Percentiles rank a stretch among this genome's conserved stretches.
phyloP scores from a whole-genome alignment of 768 basidiomycete species.

The Candolleomyces aberdarensis region DNA sequence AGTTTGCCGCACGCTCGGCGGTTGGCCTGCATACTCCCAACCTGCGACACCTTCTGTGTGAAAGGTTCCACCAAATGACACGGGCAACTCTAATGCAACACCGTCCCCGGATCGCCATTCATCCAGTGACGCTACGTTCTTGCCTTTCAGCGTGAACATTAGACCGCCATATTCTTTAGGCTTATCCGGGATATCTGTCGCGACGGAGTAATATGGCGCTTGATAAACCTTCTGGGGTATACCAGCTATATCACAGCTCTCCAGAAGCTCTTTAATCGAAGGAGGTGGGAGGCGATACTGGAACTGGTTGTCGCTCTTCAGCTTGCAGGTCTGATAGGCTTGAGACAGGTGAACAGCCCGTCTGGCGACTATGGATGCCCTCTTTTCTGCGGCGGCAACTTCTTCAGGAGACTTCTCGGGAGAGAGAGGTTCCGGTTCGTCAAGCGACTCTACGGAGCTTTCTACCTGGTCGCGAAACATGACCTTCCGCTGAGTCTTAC shows the following conservation, averaged over 20 bases:
- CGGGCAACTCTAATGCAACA: neutral
- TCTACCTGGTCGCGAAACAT: no score
- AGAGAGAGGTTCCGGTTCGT: neutral
- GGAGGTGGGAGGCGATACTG: conserved; percentile 53
- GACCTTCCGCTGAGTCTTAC: neutral
- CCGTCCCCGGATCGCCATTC: conserved; percentile 45
- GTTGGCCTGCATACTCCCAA: conserved; percentile 78
- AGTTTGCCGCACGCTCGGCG: conserved; percentile 60
- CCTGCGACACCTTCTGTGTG: conserved; percentile 43
- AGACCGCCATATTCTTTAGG: conserved; percentile 79
- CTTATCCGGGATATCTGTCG: conserved; percentile 63
- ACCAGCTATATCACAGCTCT: conserved; percentile 41
- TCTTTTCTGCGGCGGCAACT: neutral
- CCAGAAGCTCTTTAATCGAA: conserved; percentile 40
- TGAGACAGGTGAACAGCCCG: conserved; percentile 26
- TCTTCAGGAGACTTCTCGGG: neutral
- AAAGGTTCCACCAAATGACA: conserved; percentile 5
- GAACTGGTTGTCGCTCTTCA: conserved; percentile 36
- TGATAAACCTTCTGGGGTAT: conserved; percentile 65
- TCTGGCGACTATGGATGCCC: neutral
- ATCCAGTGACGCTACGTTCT: conserved; percentile 53
- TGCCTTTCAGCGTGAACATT: conserved; percentile 66
- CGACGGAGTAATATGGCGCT: conserved; percentile 77
- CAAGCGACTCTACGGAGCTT: neutral
- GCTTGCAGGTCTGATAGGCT: conserved; percentile 25